Percentiles rank a stretch among this genome's conserved stretches.
phyloP scores from a whole-genome alignment of 2,329 filamentous ascomycete species.

The Ophiocordyceps camponoti-saundersi region DNA sequence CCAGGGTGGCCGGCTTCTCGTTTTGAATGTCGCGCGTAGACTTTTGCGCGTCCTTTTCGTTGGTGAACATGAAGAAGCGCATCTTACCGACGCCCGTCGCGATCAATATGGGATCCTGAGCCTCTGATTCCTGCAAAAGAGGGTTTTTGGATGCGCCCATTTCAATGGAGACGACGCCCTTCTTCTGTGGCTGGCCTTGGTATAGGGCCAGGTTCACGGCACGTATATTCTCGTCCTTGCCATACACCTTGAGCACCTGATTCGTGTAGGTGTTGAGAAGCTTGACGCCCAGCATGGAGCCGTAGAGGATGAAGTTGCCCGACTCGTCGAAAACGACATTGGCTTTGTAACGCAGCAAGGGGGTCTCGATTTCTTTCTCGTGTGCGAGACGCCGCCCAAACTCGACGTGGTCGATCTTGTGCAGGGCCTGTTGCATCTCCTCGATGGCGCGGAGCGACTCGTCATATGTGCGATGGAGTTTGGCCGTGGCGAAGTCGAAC shows the following conservation, averaged over 20 bases:
- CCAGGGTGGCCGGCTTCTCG: conserved; percentile 63
- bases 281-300: conserved; percentile 81
- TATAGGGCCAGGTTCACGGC: conserved; percentile 74
- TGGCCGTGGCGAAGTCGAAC: conserved; percentile 82
- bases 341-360: conserved; percentile 47
- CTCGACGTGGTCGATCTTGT: conserved; percentile 76
- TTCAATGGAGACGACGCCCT: conserved; percentile 79
- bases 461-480: conserved; percentile 84
- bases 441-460: conserved; percentile 80
- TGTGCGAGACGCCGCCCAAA: conserved; percentile 77
- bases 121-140: conserved; percentile 78
- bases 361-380: conserved; percentile 70
- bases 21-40: conserved; percentile 84
- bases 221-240: conserved; percentile 74
- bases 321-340: conserved; percentile 95
- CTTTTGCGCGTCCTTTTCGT: conserved; percentile 69
- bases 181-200: conserved; percentile 89
- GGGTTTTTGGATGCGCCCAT: conserved; percentile 96
- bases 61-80: conserved; percentile 97
- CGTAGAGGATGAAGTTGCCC: conserved; percentile 86
- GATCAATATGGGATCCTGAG: conserved; percentile 75
- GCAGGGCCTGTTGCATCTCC: conserved; percentile 81
- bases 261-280: conserved; percentile 95
- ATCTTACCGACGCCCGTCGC: conserved; percentile 72
- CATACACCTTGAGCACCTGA: conserved; percentile 77